Evolutionary conservation across 2,329 filamentous ascomycete species (phyloP).

Genomic region (Sphaerulina populicola): DNA sequence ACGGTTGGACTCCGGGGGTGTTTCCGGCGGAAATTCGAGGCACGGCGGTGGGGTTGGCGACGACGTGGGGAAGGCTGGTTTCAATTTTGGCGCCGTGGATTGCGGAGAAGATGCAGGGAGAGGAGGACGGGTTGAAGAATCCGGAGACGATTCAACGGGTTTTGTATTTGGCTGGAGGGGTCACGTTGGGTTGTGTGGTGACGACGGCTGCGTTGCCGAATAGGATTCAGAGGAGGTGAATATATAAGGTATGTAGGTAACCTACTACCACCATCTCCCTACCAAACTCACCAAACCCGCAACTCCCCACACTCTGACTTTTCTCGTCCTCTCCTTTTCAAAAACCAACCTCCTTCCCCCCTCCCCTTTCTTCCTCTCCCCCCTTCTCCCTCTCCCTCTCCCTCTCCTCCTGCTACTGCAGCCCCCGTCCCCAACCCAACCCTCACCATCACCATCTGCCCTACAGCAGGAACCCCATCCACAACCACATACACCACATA

Average conservation of each 20-base stretch:
- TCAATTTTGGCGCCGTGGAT: constrained; percentile 52
- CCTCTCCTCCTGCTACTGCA: too few relatives aligned
- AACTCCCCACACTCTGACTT: not conserved
- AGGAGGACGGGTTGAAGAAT: constrained; percentile 14
- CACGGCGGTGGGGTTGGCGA: constrained; percentile 49
- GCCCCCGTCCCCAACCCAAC: too few relatives aligned
- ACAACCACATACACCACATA: constrained; percentile 53
- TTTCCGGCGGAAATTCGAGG: constrained; percentile 42
- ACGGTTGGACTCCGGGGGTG: constrained; percentile 46
- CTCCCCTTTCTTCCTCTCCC: not conserved
- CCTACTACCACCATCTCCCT: not conserved
- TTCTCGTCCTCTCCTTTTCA: not conserved
- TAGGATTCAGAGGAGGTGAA: constrained; percentile 33
- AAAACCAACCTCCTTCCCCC: not conserved
- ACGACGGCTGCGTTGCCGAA: constrained; percentile 44
- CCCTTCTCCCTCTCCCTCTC: not conserved
- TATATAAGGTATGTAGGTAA: too few relatives aligned
- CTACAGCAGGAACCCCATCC: constrained; percentile 48
- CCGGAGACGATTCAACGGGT: constrained; percentile 41
- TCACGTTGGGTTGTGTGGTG: constrained; percentile 47
- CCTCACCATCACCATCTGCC: constrained; percentile 43
- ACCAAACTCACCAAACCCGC: not conserved
- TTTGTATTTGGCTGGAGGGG: constrained; percentile 49
- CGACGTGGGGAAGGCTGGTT: constrained; percentile 52
- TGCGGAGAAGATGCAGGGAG: constrained; percentile 38